Evolutionary conservation across 495 filamentous ascomycete genomes (phyloP).

Genomic region (Aspergillus saccharolyticus): DNA sequence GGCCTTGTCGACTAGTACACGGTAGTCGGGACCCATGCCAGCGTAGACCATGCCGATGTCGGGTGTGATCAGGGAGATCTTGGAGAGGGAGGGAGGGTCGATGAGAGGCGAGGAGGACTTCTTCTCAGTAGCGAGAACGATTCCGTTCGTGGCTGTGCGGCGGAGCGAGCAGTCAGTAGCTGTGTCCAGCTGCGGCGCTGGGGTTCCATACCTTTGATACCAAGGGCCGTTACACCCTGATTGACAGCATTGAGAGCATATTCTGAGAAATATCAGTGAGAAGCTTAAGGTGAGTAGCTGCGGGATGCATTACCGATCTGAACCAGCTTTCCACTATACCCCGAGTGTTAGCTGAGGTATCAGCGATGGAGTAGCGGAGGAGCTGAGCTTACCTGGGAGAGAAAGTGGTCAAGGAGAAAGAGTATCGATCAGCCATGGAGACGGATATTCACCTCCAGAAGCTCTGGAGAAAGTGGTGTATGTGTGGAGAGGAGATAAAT

Average conservation of each 20-base stretch:
- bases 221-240: slow-evolving; percentile 95
- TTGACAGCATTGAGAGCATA: slow-evolving; percentile 99
- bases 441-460: slow-evolving; percentile 14
- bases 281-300: not conserved
- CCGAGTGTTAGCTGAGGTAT: slow-evolving; percentile 41
- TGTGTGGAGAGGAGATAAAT: slow-evolving; percentile 10
- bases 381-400: slow-evolving; percentile 80
- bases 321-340: slow-evolving; percentile 81
- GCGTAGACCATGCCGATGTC: slow-evolving; percentile 99
- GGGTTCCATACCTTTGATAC: slow-evolving; percentile 77
- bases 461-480: slow-evolving; percentile 8
- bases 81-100: slow-evolving; percentile 89
- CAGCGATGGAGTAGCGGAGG: slow-evolving; percentile 7
- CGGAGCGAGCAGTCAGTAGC: slow-evolving; percentile 8
- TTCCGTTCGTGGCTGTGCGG: slow-evolving; percentile 82
- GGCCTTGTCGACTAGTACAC: slow-evolving; percentile 93
- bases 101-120: slow-evolving; percentile 96
- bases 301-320: slow-evolving; percentile 50
- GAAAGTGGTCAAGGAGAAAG: slow-evolving; percentile 99
- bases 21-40: slow-evolving; percentile 98
- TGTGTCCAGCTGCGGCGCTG: not conserved
- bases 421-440: slow-evolving; percentile 95
- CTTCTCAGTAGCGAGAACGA: slow-evolving; percentile 98
- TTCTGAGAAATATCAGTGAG: slow-evolving; percentile 53
- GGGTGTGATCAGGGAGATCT: slow-evolving; percentile 95